These are phyloP conservation scores for Rutstroemia sp. DNA, from an alignment of 2,329 filamentous ascomycete genomes.

Conservation along the genomic window DNA sequence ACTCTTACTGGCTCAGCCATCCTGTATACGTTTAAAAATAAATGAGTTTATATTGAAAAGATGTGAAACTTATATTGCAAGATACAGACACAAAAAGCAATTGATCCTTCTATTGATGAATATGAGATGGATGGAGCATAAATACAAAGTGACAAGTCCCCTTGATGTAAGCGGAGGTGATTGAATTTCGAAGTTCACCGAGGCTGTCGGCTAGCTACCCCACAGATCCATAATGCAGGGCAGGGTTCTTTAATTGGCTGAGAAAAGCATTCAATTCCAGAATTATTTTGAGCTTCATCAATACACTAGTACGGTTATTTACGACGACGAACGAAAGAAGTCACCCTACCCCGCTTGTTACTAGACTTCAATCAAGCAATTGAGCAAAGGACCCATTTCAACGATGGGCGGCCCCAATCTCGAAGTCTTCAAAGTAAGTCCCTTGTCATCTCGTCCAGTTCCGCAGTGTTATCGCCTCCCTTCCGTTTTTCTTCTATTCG, in stretches of 20 bases:
- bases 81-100: not conserved
- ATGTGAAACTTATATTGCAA: no score
- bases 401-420: conserved; percentile 79
- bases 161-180: no score
- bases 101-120: not conserved
- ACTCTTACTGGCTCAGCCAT: conserved; percentile 32
- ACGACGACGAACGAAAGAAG: not conserved
- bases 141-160: no score
- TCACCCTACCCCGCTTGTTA: not conserved
- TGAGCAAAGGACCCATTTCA: conserved; percentile 1
- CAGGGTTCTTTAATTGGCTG: not conserved
- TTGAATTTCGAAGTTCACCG: no score
- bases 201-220: no score
- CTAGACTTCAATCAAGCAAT: not conserved
- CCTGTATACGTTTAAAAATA: not conserved
- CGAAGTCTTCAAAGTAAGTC: conserved; percentile 82
- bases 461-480: conserved; percentile 1
- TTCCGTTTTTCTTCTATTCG: conserved; percentile 19
- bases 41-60: no score
- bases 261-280: not conserved
- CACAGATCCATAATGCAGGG: not conserved
- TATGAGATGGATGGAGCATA: no score
- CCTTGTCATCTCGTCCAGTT: conserved; percentile 5
- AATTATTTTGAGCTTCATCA: not conserved
- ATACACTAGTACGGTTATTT: not conserved